Evolutionary conservation across 768 basidiomycete genomes (phyloP), one percentile per base, ranked within the genome.

Genomic region (Megacollybia marginata): DNA sequence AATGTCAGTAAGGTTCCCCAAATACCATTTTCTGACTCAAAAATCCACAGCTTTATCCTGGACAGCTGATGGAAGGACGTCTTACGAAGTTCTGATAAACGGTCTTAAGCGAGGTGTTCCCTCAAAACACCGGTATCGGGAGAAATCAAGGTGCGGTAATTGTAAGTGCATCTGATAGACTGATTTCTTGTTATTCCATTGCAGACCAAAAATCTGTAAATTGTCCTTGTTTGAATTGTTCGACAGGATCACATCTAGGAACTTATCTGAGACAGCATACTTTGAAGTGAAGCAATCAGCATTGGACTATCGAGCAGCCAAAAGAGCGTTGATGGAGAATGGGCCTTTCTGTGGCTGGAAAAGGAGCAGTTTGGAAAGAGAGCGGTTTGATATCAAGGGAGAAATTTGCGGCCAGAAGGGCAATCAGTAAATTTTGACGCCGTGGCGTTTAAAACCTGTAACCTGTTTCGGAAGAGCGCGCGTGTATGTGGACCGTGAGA

Each of bases 61-160:
- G 83, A 66, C 79, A 2, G 75, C 81, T 12, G 80, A 80, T 44
- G 68, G 73, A 0, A 48, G 57, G 2, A 54, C 57, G n/a, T 52
- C 67, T 5, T 61, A 66, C 28, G 88, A 94, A 59, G 73, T 89
- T 18, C 59, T 92, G 43, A 87, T 88, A 54, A 88, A 88, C 53
- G 90, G 91, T 2, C 67, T 83, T n/a, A 83, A 78, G 57, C 81
- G 90, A 42, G 90, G 90, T 2, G 80, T 87, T 1, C 69, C 86
- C 10, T 78, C 83, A 0, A 90, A 87, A 59, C 79, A 88, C 57
- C 73, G 85, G 20, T 70, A 77, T 53, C 74, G 74, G 32, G 65
- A 74, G 7, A 83, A 83, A 62, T 81, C 77, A 36, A 78, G 82
- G 89, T 85, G 13, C 2, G 13, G n/a, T 11, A 4, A 3, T 12